phyloP scores from a whole-genome alignment of 1,284 basidiomycete genomes.

The Mycena sp. region DNA sequence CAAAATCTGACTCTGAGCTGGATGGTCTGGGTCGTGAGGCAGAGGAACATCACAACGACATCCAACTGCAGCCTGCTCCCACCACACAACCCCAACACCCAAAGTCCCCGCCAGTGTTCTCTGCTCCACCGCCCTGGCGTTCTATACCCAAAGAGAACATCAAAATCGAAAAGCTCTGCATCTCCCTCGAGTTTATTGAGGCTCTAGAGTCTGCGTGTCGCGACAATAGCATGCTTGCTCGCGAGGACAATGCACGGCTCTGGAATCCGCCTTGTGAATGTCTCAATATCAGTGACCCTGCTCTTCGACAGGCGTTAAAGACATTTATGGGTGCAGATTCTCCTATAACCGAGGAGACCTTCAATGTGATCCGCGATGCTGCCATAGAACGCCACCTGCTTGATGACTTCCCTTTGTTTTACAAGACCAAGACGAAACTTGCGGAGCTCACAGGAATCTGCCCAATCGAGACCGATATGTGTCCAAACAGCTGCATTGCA shows the following conservation, averaged over 20 bases:
- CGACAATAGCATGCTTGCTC: not conserved
- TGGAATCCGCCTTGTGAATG: not conserved
- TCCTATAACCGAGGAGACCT: no score
- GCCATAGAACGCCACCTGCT: conserved; percentile 28
- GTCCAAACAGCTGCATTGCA: conserved; percentile 18
- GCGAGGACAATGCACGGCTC: not conserved
- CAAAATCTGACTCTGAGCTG: not conserved
- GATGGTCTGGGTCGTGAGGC: not conserved
- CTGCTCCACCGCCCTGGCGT: no score
- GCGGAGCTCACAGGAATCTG: conserved; percentile 7
- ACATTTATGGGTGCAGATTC: no score
- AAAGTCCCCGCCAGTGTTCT: no score
- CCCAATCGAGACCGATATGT: conserved; percentile 19
- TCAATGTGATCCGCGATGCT: no score
- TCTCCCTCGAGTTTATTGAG: conserved; percentile 1
- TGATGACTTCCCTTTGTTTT: conserved; percentile 27
- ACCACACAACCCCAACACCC: no score
- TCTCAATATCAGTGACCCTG: not conserved
- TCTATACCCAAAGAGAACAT: no score
- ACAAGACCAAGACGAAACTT: conserved; percentile 20
- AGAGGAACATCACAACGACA: not conserved
- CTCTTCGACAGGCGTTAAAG: not conserved
- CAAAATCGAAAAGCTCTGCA: not conserved
- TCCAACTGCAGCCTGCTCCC: not conserved
- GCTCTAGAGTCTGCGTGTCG: not conserved